Evolutionary conservation across 768 basidiomycete species (phyloP).

Genomic region (Psilocybe cubensis): DNA sequence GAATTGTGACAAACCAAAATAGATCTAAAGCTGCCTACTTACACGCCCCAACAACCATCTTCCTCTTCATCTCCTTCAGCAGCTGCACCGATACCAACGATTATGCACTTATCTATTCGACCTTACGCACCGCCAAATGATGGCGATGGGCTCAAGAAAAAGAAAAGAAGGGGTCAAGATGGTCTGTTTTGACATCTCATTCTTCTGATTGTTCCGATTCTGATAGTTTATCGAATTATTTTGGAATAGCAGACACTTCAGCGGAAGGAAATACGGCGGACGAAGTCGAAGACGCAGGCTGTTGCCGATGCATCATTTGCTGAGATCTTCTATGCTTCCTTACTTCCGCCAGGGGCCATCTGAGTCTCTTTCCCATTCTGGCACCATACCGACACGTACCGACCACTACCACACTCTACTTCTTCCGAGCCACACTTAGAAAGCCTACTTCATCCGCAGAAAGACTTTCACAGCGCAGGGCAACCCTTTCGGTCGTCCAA

Average conservation of each 20-base stretch:
- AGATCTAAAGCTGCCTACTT: slow-evolving; percentile 46
- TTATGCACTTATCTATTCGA: slow-evolving; percentile 77
- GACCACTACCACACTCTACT: too few species aligned
- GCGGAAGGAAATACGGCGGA: slow-evolving; percentile 11
- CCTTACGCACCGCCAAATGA: slow-evolving; percentile 55
- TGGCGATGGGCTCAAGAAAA: slow-evolving; percentile 59
- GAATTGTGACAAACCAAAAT: slow-evolving; percentile 11
- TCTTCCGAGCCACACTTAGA: background rate
- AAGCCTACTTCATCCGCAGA: slow-evolving; percentile 1
- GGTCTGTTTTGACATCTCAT: slow-evolving; percentile 25
- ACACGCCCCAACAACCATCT: slow-evolving; percentile 33
- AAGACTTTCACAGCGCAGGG: background rate
- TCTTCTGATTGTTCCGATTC: background rate
- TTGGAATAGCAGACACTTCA: slow-evolving; percentile 13
- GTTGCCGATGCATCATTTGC: slow-evolving; percentile 30
- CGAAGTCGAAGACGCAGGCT: slow-evolving; percentile 19
- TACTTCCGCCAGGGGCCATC: background rate
- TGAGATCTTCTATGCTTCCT: slow-evolving; percentile 9
- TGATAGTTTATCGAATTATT: background rate
- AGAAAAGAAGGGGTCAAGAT: slow-evolving; percentile 38
- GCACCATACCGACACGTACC: background rate
- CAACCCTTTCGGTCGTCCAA: background rate
- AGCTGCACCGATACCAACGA: slow-evolving; percentile 51
- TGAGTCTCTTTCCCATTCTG: background rate
- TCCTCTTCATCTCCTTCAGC: slow-evolving; percentile 19